A percentile compares a stretch with the other conserved stretches of the same genome.
Evolutionary conservation across 148 eudicot species (phyloP).

Genomic region (Cornus kousa): DNA sequence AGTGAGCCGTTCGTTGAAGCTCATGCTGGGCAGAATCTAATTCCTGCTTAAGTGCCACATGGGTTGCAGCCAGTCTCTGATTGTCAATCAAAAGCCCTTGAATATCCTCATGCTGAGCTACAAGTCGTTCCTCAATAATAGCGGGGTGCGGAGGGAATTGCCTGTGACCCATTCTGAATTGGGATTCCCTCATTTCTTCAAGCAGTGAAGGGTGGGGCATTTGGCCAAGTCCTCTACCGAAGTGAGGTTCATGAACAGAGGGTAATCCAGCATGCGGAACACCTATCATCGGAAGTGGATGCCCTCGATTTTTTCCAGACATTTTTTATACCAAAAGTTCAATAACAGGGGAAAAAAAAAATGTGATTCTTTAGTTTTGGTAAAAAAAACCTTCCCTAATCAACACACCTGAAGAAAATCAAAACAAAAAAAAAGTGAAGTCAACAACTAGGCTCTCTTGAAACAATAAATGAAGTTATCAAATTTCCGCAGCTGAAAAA

Average conservation of each 20-base stretch:
- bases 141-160: slow-evolving; percentile 67
- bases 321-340: slow-evolving; percentile 25
- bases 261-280: slow-evolving; percentile 52
- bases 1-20: slow-evolving; percentile 58
- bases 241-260: slow-evolving; percentile 55
- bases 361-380: not conserved
- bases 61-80: slow-evolving; percentile 84
- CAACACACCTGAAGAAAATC: not conserved
- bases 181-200: slow-evolving; percentile 74
- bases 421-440: not conserved
- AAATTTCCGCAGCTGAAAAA: not conserved
- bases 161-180: slow-evolving; percentile 59
- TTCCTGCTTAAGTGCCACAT: slow-evolving; percentile 93
- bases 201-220: slow-evolving; percentile 62
- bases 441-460: not conserved
- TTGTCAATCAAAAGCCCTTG: slow-evolving; percentile 74
- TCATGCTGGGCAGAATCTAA: slow-evolving; percentile 70
- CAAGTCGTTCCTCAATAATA: slow-evolving; percentile 77
- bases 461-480: not conserved
- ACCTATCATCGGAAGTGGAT: slow-evolving; percentile 53
- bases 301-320: slow-evolving; percentile 77
- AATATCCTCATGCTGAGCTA: slow-evolving; percentile 73
- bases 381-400: not conserved
- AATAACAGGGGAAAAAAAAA: not conserved
- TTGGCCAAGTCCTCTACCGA: slow-evolving; percentile 43